Evolutionary conservation across 768 basidiomycete genomes (phyloP), one percentile per base, ranked within the genome.

Genomic region (Agaricus subrufescens): DNA sequence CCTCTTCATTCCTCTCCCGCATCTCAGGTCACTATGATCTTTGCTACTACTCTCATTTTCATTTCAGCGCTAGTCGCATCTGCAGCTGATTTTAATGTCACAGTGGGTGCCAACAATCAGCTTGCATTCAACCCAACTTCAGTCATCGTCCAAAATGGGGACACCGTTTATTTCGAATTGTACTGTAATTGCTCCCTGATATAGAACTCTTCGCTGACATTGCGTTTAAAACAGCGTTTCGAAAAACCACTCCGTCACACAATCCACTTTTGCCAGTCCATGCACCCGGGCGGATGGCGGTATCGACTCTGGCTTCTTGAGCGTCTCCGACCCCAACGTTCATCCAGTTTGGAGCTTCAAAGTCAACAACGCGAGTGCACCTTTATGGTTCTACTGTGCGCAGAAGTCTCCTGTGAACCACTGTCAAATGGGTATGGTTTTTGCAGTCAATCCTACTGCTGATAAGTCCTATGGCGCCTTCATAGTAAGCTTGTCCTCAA

Each of bases 331-430:
- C 77, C 3, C 71, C 75, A 9, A 25, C 52, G 27, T 63, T 70
- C 58, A 69, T 10, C 10, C 73, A 14, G 64, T 70, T 47, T 77
- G 70, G 69, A 69, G 72, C 3, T 65, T 73, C 57, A 69, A 66
- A 6, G 60, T 74, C 26, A 61, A 69, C 31, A 68, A 74, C 38
- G 66, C 38, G 46, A 44, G 39, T n/a, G 29, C 53, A 25, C 65
- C 68, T 26, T 67, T 81, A 46, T 83, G 81, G 81, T 81, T 80
- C 73, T 79, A 72, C 69, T 83, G 80, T 61, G 68, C 66, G 25
- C 78, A 77, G 54, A 66, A 57, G 38, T 40, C 30, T 25, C 34
- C 31, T 40, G 5, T 10, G 57, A 78, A 76, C 46, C 79, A 80
- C 64, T 83, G 81, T 65, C 53, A 63, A 27, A 30, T 57, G 12